Conservation (phyloP, 306 rosid species). For the Rosa chinensis region DNA sequence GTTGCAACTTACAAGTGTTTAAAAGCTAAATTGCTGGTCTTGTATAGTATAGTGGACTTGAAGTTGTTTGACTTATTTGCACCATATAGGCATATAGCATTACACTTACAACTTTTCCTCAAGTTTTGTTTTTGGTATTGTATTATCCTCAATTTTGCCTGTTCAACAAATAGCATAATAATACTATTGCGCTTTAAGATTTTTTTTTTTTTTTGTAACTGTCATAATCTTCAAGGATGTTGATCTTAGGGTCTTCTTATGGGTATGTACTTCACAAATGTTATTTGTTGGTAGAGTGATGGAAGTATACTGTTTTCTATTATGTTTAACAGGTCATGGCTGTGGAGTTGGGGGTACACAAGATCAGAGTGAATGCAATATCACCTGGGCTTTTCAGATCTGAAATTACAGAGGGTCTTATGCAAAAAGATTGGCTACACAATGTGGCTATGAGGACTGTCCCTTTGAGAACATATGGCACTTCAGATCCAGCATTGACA, state of each 20-base stretch:
- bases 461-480: constrained; percentile 55
- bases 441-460: constrained; percentile 52
- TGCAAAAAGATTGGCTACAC: constrained; percentile 66
- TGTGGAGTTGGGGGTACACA: constrained; percentile 63
- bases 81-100: not conserved
- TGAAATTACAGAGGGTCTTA: constrained; percentile 62
- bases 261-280: not conserved
- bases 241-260: not conserved
- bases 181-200: not conserved
- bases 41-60: not conserved
- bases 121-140: not conserved
- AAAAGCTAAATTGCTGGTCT: not conserved
- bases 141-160: not conserved
- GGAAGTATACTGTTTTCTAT: not conserved
- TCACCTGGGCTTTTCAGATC: constrained; percentile 80
- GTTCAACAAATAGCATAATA: not conserved
- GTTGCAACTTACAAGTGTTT: not conserved
- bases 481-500: constrained; percentile 75
- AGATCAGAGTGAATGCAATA: constrained; percentile 78
- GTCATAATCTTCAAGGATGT: not conserved
- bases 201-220: not conserved
- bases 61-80: not conserved
- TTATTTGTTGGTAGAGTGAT: not conserved
- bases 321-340: constrained; percentile 65
- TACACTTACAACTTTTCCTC: not conserved